Evolutionary conservation across 352 stramenopile genomes (phyloP).

Genomic region (Globisporangium irregulare): DNA sequence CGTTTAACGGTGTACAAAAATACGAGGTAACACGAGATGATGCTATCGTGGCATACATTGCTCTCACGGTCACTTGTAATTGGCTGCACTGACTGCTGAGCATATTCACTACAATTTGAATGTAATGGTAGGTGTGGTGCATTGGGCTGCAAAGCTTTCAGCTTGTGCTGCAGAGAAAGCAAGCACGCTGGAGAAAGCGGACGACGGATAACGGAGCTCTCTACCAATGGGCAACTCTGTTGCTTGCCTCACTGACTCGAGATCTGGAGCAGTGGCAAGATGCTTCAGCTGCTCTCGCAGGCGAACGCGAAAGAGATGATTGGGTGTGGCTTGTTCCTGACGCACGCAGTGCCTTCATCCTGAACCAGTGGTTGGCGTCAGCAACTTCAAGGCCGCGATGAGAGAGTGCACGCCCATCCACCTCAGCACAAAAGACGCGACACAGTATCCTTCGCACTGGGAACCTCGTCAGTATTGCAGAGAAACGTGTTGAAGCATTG

Average conservation of each 20-base stretch:
- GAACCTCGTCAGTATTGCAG: background rate
- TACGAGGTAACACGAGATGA: background rate
- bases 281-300: conserved; percentile 18
- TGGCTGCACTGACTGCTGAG: background rate
- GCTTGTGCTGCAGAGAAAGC: conserved; percentile 22
- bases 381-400: background rate
- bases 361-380: conserved; percentile 24
- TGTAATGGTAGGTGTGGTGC: conserved; percentile 32
- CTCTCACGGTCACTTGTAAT: background rate
- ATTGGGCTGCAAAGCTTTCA: conserved; percentile 42
- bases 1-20: conserved; percentile 8
- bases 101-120: background rate
- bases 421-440: background rate
- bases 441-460: background rate
- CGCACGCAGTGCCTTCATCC: conserved; percentile 24
- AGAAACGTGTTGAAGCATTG: background rate
- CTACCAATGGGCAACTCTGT: background rate
- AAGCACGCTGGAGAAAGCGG: conserved; percentile 17
- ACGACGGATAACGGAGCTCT: conserved; percentile 7
- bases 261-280: conserved; percentile 23
- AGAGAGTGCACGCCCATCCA: background rate
- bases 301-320: conserved; percentile 15
- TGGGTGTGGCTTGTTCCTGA: conserved; percentile 29
- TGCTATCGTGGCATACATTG: background rate
- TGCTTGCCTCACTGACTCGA: conserved; percentile 5